Percentiles rank a stretch among this genome's conserved stretches.
Conservation (phyloP, 768 basidiomycete species). For the Chalciporus chontae region DNA sequence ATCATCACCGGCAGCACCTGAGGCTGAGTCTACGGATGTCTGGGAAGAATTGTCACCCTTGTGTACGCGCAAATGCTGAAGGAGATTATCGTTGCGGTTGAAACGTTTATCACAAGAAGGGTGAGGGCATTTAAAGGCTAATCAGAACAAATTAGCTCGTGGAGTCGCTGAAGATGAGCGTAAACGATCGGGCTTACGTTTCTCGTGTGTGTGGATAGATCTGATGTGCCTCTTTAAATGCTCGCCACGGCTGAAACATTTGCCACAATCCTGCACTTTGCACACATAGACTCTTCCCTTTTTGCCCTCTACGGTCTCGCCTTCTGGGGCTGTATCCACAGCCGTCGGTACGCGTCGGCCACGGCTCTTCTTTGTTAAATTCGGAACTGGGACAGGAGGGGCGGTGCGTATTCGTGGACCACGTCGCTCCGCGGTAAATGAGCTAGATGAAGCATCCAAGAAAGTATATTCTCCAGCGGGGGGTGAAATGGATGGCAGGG, state of each 20-base stretch:
- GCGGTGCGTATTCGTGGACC: slow-evolving; percentile 50
- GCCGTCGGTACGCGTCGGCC: slow-evolving; percentile 71
- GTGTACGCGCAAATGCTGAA: slow-evolving; percentile 76
- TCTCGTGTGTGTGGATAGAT: slow-evolving; percentile 73
- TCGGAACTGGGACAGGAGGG: slow-evolving; percentile 69
- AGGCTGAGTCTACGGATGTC: slow-evolving; percentile 29
- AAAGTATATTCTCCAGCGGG: slow-evolving; percentile 33
- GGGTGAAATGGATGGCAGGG: slow-evolving; percentile 20
- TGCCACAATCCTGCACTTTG: slow-evolving; percentile 65
- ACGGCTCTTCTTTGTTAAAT: slow-evolving; percentile 76
- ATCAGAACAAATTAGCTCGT: slow-evolving; percentile 25
- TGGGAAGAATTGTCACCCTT: slow-evolving; percentile 37
- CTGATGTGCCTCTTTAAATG: slow-evolving; percentile 75
- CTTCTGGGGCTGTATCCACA: slow-evolving; percentile 21
- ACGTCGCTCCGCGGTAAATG: slow-evolving; percentile 38
- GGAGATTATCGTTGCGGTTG: slow-evolving; percentile 76
- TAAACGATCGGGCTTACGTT: slow-evolving; percentile 51
- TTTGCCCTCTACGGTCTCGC: slow-evolving; percentile 28
- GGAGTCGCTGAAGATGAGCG: slow-evolving; percentile 11
- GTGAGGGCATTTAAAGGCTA: slow-evolving; percentile 72
- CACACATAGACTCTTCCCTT: slow-evolving; percentile 50
- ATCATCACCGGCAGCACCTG: slow-evolving; percentile 27
- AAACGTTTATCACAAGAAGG: slow-evolving; percentile 68
- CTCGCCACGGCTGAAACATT: slow-evolving; percentile 70
- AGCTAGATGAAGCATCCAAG: slow-evolving; percentile 34